phyloP scores from a whole-genome alignment of 2,329 filamentous ascomycete species.

The Corinectria fuckeliana region DNA sequence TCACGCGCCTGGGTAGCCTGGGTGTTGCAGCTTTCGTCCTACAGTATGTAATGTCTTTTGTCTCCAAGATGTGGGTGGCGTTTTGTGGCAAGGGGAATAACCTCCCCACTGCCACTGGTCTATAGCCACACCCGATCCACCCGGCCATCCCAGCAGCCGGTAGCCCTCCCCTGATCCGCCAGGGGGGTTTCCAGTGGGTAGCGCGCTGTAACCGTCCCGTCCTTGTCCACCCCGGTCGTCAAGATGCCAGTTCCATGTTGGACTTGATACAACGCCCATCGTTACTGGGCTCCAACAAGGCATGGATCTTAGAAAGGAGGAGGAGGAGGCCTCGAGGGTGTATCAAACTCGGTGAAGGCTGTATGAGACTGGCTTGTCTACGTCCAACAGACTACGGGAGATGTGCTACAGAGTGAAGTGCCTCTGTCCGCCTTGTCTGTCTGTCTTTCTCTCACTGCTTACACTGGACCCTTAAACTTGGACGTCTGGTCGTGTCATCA shows the following conservation, averaged over 20 bases:
- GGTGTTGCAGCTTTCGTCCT: too few species aligned
- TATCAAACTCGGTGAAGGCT: neutral
- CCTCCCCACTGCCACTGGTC: too few species aligned
- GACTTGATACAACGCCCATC: neutral
- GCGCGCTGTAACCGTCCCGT: neutral
- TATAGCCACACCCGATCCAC: too few species aligned
- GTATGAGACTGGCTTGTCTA: neutral
- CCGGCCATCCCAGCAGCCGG: constrained; percentile 2
- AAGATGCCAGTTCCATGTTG: neutral
- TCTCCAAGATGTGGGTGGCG: too few species aligned
- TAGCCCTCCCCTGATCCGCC: neutral
- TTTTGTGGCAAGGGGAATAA: too few species aligned
- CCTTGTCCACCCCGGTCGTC: neutral
- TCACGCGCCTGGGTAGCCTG: too few species aligned
- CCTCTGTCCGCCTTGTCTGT: neutral
- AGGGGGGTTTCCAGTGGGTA: neutral
- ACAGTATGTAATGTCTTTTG: too few species aligned
- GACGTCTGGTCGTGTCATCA: neutral
- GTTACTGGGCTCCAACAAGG: neutral
- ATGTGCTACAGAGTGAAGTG: neutral
- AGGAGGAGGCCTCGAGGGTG: neutral
- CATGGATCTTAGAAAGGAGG: neutral
- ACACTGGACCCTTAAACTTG: too few species aligned
- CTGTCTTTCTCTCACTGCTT: too few species aligned
- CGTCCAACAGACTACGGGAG: neutral